Evolutionary conservation across 1,284 basidiomycete species (phyloP).

Genomic region (Papiliotrema nemorosa): DNA sequence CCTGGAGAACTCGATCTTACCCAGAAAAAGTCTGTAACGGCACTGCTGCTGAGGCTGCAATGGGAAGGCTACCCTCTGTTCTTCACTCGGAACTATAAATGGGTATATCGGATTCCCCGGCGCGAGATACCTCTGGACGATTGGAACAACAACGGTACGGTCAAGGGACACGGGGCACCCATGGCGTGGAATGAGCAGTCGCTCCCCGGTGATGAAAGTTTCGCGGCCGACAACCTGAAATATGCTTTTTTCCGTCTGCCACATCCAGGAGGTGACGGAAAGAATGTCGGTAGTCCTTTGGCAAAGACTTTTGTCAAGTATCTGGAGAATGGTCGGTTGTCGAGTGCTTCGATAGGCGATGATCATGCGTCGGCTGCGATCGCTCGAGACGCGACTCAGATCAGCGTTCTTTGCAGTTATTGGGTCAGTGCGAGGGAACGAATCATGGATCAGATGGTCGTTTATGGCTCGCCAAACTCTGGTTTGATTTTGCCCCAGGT

Average conservation of each 20-base stretch:
- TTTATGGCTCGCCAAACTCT: constrained; percentile 62
- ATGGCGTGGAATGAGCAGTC: constrained; percentile 6
- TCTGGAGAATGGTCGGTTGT: constrained; percentile 78
- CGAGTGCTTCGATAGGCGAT: constrained; percentile 46
- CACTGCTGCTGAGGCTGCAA: constrained; percentile 77
- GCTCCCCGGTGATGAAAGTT: constrained; percentile 17
- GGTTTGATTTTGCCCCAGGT: constrained; percentile 95
- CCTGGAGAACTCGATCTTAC: constrained; percentile 71
- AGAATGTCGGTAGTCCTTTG: constrained; percentile 91
- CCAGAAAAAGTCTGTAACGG: constrained; percentile 75
- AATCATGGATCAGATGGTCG: constrained; percentile 88
- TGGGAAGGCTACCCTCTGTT: constrained; percentile 87
- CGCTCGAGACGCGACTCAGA: constrained; percentile 78
- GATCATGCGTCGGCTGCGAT: constrained; percentile 58
- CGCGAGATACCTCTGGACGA: constrained; percentile 57
- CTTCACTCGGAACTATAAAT: constrained; percentile 83
- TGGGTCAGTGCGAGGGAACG: constrained; percentile 95
- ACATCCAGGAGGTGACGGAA: constrained; percentile 89
- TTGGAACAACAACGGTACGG: constrained; percentile 43
- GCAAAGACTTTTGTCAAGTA: constrained; percentile 85
- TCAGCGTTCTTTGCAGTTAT: constrained; percentile 95
- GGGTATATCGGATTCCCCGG: constrained; percentile 76
- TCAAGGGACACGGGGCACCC: constrained; percentile 1
- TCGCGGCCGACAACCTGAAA: constrained; percentile 22
- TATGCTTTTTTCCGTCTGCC: constrained; percentile 80